Conservation (phyloP, 1,284 basidiomycete genomes). For the Cutaneotrichosporon cutaneum region DNA sequence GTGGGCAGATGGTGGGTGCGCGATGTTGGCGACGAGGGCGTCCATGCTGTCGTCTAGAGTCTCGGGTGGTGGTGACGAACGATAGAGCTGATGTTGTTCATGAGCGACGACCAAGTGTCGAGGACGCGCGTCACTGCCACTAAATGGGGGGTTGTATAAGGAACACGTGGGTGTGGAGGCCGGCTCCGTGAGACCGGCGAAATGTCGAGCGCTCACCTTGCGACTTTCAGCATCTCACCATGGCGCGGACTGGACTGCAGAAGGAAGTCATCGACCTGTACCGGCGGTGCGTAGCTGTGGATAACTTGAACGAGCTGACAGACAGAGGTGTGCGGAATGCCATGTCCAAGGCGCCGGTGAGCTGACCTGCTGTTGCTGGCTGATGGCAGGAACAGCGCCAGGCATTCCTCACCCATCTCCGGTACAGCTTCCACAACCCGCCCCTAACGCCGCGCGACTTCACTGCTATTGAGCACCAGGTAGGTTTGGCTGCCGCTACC, state of each 20-base stretch:
- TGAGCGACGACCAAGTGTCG: slow-evolving; percentile 7
- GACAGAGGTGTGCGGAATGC: slow-evolving; percentile 43
- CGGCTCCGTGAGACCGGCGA: not conserved
- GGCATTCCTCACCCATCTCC: slow-evolving; percentile 48
- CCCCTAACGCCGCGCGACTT: slow-evolving; percentile 46
- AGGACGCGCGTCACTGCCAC: slow-evolving; percentile 12
- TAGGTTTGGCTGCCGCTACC: slow-evolving; percentile 30
- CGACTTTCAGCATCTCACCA: slow-evolving; percentile 2
- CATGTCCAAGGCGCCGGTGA: slow-evolving; percentile 33
- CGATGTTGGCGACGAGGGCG: slow-evolving; percentile 64
- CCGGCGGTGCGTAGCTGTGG: slow-evolving; percentile 6
- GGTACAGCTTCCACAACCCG: slow-evolving; percentile 52
- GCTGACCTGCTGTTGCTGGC: not conserved
- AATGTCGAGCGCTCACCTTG: not conserved
- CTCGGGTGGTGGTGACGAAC: not conserved
- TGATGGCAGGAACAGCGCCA: slow-evolving; percentile 18
- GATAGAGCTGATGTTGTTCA: not conserved
- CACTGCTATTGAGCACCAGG: slow-evolving; percentile 53
- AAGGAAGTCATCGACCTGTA: slow-evolving; percentile 52
- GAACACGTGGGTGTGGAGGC: slow-evolving; percentile 5
- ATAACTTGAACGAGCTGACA: not conserved
- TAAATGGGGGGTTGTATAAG: not conserved
- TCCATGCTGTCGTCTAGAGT: slow-evolving; percentile 65
- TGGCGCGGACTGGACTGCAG: slow-evolving; percentile 50
- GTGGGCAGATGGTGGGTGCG: slow-evolving; percentile 50